A percentile compares a stretch with the other conserved stretches of the same genome.
These are phyloP conservation scores for Phytophthora tentaculata DNA, from an alignment of 352 stramenopile species.

Conservation along the genomic window DNA sequence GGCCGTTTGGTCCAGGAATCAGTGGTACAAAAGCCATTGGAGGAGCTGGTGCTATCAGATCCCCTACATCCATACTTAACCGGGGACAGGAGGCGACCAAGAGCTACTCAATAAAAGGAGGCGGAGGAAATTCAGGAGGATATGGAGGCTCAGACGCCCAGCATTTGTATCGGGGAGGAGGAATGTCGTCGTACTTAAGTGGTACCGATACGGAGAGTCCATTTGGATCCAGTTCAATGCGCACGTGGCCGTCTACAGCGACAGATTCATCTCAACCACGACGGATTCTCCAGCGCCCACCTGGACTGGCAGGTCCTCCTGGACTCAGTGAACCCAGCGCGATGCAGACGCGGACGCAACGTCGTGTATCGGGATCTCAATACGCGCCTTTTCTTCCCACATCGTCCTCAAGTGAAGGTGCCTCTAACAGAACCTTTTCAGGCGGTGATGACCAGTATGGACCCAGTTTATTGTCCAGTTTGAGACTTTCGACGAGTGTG, in stretches of 20 bases:
- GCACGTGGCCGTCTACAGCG: slow-evolving; percentile 13
- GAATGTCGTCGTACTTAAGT: slow-evolving; percentile 24
- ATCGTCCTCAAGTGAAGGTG: slow-evolving; percentile 12
- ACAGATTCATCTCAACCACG: slow-evolving; percentile 35
- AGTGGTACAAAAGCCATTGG: slow-evolving; percentile 26
- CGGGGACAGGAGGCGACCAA: slow-evolving; percentile 23
- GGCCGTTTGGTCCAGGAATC: slow-evolving; percentile 30
- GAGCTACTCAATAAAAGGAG: slow-evolving; percentile 29
- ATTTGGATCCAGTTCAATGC: slow-evolving; percentile 14
- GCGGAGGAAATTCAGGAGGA: slow-evolving; percentile 10
- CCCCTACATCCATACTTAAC: slow-evolving; percentile 42
- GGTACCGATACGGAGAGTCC: slow-evolving; percentile 11
- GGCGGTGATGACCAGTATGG: slow-evolving; percentile 29
- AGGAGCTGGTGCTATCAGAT: slow-evolving; percentile 33
- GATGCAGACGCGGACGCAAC: slow-evolving; percentile 13
- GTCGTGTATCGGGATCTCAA: background rate
- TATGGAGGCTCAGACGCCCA: slow-evolving; percentile 13
- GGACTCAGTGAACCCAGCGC: slow-evolving; percentile 20
- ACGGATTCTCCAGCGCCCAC: slow-evolving; percentile 52
- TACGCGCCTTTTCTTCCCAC: slow-evolving; percentile 23
- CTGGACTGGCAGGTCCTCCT: slow-evolving; percentile 47
- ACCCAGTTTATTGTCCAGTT: slow-evolving; percentile 36
- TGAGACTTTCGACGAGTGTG: slow-evolving; percentile 33
- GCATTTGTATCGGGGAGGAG: slow-evolving; percentile 25
- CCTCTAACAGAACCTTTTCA: slow-evolving; percentile 20